Evolutionary conservation across 129 eudicot genomes (phyloP).

Genomic region (Rutidosis leptorrhynchoides): DNA sequence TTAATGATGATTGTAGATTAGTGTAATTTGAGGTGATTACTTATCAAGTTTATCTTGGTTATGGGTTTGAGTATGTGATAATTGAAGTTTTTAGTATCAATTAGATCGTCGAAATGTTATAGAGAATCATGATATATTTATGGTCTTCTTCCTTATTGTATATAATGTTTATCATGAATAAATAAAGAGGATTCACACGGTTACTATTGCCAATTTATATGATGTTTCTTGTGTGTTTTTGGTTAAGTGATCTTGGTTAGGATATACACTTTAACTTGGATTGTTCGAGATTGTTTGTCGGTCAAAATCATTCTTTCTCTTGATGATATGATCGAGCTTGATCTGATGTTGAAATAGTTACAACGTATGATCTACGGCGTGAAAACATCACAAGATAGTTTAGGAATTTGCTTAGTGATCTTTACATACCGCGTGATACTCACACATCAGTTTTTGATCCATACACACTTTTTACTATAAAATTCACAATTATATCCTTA

Average conservation of each 20-base stretch:
- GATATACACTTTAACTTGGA: background rate
- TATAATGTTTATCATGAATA: background rate
- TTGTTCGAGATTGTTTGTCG: background rate
- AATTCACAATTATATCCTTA: too few species aligned
- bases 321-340: background rate
- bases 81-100: conserved; percentile 23
- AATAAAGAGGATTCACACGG: background rate
- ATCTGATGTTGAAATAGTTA: too few species aligned
- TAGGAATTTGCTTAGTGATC: too few species aligned
- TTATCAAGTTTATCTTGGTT: conserved; percentile 11
- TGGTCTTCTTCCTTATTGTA: conserved; percentile 19
- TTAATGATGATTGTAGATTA: conserved; percentile 31
- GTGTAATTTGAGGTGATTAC: conserved; percentile 35
- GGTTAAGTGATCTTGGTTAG: too few species aligned
- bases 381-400: too few species aligned
- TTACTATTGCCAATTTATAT: conserved; percentile 1
- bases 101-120: conserved; percentile 27
- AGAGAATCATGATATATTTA: conserved; percentile 23
- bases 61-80: conserved; percentile 15
- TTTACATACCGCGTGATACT: too few species aligned
- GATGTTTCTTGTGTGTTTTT: background rate
- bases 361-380: too few species aligned
- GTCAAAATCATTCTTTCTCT: background rate
- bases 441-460: too few species aligned
- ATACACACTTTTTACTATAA: too few species aligned